phyloP scores from a whole-genome alignment of 2,329 filamentous ascomycete genomes.

The Alternaria sp. region DNA sequence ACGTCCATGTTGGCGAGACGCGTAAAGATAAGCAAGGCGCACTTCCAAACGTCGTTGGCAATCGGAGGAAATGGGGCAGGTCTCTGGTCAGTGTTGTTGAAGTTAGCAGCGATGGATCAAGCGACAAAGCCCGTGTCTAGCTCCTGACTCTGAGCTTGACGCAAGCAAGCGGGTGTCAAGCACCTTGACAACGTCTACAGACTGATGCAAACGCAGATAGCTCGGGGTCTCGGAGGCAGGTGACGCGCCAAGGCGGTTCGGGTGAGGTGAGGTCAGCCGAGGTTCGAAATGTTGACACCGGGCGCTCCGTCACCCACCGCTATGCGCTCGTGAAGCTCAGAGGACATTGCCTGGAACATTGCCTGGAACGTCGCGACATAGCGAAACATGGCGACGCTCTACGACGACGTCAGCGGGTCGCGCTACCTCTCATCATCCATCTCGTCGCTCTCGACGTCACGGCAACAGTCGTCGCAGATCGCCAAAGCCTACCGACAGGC shows the following conservation, averaged over 20 bases:
- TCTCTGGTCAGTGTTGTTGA: slow-evolving; percentile 10
- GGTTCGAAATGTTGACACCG: slow-evolving; percentile 26
- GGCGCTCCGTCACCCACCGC: slow-evolving; percentile 14
- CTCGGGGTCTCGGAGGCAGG: slow-evolving; percentile 5
- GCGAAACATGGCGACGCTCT: slow-evolving; percentile 53
- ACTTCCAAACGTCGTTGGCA: no score
- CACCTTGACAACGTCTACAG: neutral
- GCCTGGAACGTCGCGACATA: no score
- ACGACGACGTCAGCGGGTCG: slow-evolving; percentile 60
- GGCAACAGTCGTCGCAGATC: slow-evolving; percentile 72
- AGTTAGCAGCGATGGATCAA: slow-evolving; percentile 22
- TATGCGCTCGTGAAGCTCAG: slow-evolving; percentile 12
- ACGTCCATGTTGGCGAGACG: slow-evolving; percentile 60
- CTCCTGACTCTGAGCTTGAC: slow-evolving; percentile 7
- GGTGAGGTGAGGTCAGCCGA: slow-evolving; percentile 20
- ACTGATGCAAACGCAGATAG: neutral
- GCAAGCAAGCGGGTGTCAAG: slow-evolving; percentile 15
- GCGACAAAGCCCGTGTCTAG: slow-evolving; percentile 9
- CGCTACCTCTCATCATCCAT: slow-evolving; percentile 70
- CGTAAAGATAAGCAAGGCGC: neutral
- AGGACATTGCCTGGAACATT: neutral
- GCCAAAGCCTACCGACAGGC: slow-evolving; percentile 94
- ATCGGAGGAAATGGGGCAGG: no score
- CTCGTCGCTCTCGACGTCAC: slow-evolving; percentile 71
- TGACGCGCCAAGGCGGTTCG: slow-evolving; percentile 20